Base-by-base conservation (phyloP, 306 rosid genomes). In the Acacia acuminata region DNA sequence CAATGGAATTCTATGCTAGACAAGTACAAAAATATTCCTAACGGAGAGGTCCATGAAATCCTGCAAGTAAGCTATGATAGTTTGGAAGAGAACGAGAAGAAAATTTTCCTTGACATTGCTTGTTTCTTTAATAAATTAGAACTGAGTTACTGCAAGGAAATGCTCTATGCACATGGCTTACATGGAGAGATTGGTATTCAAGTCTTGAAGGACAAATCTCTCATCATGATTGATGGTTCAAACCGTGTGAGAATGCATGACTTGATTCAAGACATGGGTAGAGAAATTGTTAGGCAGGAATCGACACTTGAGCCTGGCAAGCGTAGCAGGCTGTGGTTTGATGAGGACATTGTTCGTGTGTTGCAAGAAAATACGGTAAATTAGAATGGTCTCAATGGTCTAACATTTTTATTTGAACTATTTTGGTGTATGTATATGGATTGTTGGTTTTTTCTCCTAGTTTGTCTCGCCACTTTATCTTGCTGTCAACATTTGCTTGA, bases 21-120 rank as follows among this genome's bases (percentile, higher is more conserved):
- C 27, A 20, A 9, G 4, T 84, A 75, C 45, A 4, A 75, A 48
- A 68, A 11, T 15, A 44, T 45, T 58, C 77, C 74, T 0, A 25
- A 24, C 1, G 45, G 48, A 8, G 20, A 58, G 0, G 22, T 84
- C 32, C 68, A 55, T 10, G 20, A 47, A 2, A 20, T 68, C 19
- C 81, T 84, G 36, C 58, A 56, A 32, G 44, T 75, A 24, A 84
- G 78, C 22, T 76, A 16, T 48, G 67, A 69, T 80, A 51, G 42
- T 34, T 75, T 79, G 36, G 53, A 47, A 36, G 40, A 36, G 40
- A 36, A 36, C 1, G 7, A 36, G 7, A 36, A 36, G 40, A 0
- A 5, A 36, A 5, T 5, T 36, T 36, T 36, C 7, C 40, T 36
- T 36, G 7, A 36, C 40, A 36, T 36, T 36, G 40, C 40, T 36